Base-by-base conservation (phyloP, 2,329 filamentous ascomycete genomes). In the Emmonsia crescens region DNA sequence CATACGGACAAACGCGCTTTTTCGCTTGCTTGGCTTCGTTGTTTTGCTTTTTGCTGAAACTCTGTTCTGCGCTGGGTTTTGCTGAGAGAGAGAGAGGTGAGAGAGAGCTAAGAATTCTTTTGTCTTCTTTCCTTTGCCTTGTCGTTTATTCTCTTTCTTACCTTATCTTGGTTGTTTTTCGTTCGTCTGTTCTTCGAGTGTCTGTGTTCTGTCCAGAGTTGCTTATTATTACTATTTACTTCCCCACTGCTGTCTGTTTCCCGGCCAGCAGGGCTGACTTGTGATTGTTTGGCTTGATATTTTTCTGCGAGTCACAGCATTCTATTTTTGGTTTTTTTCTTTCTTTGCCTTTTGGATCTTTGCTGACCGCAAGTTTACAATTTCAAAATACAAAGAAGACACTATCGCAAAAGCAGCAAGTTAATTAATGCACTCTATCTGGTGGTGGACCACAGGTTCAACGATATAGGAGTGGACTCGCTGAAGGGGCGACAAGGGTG, bases 111-210 rank as follows among this genome's bases (percentile, higher is more conserved):
- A n/a, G 10, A 1, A 24, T 38, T 31, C 51, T 19, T 55, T 55
- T 38, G 49, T 59, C 52, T 48, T 62, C 46, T 42, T 40, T 59
- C 21, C 38, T 52, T 42, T 63, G 52, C 60, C 63, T 61, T 57
- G 61, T 64, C 66, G 62, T 54, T 67, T 67, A 63, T 67, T 70
- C 59, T 64, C 57, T 60, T 64, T 61, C 16, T 19, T 46, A 57
- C 58, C 21, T 63, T 40, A 56, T 31, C 63, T 24, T 55, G n/a
- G n/a, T n/a, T n/a, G n/a, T n/a, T n/a, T n/a, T n/a, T n/a, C n/a
- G n/a, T n/a, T n/a, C n/a, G n/a, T n/a, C n/a, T n/a, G n/a, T n/a
- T n/a, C n/a, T n/a, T n/a, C n/a, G n/a, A n/a, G n/a, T n/a, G n/a
- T n/a, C n/a, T n/a, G n/a, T n/a, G n/a, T n/a, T n/a, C n/a, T n/a